Conservation (phyloP, 495 filamentous ascomycete genomes). For the Neurospora terricola region DNA sequence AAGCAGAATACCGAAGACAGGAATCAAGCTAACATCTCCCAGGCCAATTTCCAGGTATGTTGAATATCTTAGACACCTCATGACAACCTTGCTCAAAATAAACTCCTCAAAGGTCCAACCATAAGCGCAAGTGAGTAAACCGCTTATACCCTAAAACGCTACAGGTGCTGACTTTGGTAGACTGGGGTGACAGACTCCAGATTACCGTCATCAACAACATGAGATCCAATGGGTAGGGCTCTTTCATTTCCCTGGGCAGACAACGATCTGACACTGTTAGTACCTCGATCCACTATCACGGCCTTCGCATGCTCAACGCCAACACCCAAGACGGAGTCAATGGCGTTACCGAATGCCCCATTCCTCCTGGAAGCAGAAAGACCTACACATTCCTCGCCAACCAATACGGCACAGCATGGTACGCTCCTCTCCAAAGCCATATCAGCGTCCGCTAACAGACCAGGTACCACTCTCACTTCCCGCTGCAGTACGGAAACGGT, state of each 20-base stretch:
- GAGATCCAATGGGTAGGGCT: conserved; percentile 23
- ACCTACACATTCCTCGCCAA: conserved; percentile 41
- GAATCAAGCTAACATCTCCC: neutral
- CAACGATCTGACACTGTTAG: conserved; percentile 3
- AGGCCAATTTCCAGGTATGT: conserved; percentile 22
- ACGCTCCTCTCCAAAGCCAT: neutral
- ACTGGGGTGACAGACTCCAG: conserved; percentile 51
- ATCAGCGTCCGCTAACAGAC: neutral
- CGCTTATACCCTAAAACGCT: conserved; percentile 3
- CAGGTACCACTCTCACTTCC: conserved; percentile 48
- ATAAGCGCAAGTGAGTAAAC: conserved; percentile 29
- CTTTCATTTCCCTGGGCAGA: neutral
- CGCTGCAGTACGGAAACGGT: conserved; percentile 43
- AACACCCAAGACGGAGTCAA: conserved; percentile 34
- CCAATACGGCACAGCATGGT: conserved; percentile 35
- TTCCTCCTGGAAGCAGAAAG: conserved; percentile 31
- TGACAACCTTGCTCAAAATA: neutral
- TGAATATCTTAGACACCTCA: no score
- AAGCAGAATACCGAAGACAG: neutral
- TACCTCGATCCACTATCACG: conserved; percentile 47
- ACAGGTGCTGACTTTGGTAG: neutral
- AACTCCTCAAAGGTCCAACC: conserved; percentile 35
- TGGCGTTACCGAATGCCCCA: conserved; percentile 41
- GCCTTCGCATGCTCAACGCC: conserved; percentile 31
- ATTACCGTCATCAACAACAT: conserved; percentile 47